Percentiles rank a stretch among this genome's conserved stretches.
phyloP scores from a whole-genome alignment of 139 green algal genomes.

The Chlorella sp. region DNA sequence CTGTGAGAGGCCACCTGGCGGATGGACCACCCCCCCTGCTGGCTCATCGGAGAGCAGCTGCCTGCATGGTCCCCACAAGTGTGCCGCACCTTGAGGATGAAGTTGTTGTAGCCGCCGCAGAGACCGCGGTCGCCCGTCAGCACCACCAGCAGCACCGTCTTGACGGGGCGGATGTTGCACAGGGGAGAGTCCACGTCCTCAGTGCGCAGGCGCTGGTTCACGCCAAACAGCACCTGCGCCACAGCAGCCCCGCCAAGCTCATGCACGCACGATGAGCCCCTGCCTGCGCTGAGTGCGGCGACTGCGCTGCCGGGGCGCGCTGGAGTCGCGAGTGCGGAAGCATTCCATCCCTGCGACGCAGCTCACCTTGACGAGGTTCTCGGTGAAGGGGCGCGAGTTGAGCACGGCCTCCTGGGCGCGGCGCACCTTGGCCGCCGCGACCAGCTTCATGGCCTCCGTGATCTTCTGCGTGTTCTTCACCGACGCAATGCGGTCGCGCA shows the following conservation, averaged over 20 bases:
- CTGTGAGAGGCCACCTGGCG: no score
- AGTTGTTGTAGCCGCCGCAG: conserved; percentile 99
- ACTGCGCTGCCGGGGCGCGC: no score
- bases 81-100: conserved; percentile 91
- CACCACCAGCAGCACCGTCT: conserved; percentile 85
- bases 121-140: conserved; percentile 96
- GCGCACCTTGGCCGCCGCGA: conserved; percentile 89
- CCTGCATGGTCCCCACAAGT: no score
- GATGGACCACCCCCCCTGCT: background rate
- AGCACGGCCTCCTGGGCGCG: conserved; percentile 96
- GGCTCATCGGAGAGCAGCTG: no score
- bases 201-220: conserved; percentile 90
- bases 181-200: conserved; percentile 98
- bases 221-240: conserved; percentile 87
- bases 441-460: conserved; percentile 94
- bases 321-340: no score
- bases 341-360: no score
- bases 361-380: conserved; percentile 97
- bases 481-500: conserved; percentile 90
- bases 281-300: no score
- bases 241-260: background rate
- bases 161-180: conserved; percentile 85
- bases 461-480: conserved; percentile 99
- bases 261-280: background rate
- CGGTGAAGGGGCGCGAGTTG: conserved; percentile 93